Evolutionary conservation across 23 red algal genomes (phyloP), one percentile per base, ranked within the genome.

Genomic region (Cyanidium caldarium): DNA sequence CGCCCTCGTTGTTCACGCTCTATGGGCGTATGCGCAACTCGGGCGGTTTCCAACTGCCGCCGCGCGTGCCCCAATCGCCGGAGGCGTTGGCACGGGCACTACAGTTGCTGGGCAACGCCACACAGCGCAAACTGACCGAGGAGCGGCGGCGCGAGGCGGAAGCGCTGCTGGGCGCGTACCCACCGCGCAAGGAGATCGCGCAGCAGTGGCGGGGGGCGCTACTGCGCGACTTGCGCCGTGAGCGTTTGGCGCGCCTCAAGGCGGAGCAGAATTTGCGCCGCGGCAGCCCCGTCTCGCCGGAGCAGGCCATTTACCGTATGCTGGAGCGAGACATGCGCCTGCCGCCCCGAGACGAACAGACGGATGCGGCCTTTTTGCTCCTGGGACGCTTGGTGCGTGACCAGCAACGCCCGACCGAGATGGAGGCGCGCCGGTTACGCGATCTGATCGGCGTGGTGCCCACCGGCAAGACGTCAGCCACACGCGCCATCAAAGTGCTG

Each of bases 161-260:
- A 5, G 23, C 51, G 5, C 51, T 61, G 7, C 5, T 61, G 13
- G 51, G 51, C 23, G 51, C 7, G 51, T 61, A 61, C 23, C 51
- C 51, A 28, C 51, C 51, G 7, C 19, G n/a, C 51, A 61, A 61
- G 51, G 51, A 61, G 51, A 28, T 61, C 51, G 51, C 51, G 10
- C 51, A 61, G 21, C 51, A 61, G 51, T 61, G 51, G 51, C 19
- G 31, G 51, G n/a, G n/a, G n/a, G n/a, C n/a, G n/a, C n/a, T n/a
- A n/a, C n/a, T n/a, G n/a, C n/a, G n/a, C n/a, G n/a, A n/a, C n/a
- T n/a, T n/a, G n/a, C n/a, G n/a, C n/a, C n/a, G n/a, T n/a, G 19
- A 21, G n/a, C 51, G 51, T 7, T 28, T 61, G 7, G 21, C 10
- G 51, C 51, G 51, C 7, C 7, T 61, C 7, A 28, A 16, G n/a